Base-by-base conservation (phyloP, 2,329 filamentous ascomycete genomes). In the Ophiocordyceps camponoti-floridani region DNA sequence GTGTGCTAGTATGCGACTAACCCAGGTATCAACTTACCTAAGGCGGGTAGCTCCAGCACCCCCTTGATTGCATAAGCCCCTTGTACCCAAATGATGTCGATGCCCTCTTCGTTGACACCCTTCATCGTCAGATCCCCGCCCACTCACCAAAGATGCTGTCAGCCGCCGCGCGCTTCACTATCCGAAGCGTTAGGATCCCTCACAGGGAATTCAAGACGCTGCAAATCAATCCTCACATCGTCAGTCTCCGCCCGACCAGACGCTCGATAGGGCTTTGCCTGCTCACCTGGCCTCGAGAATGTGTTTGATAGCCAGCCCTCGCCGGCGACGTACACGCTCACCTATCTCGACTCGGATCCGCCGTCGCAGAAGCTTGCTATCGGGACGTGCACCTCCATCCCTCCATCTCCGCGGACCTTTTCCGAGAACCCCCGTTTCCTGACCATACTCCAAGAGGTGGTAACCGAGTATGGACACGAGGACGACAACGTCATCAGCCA, bases 331-430 rank as follows among this genome's bases (percentile, higher is more conserved):
- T 67, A 78, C 54, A 61, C 77, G 30, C 68, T 83, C 28, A 73
- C 73, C 40, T 73, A 75, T 49, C 73, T 82, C 47, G 66, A 74
- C 35, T 72, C 69, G 37, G 59, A 66, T 13, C 75, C 77, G 2
- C 77, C 77, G 0, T 70, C 63, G 4, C 56, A 63, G 6, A 56
- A 58, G 27, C 61, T 82, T 18, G 68, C 76, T 13, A 72, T 83
- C 47, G 79, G 79, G 43, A 73, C 67, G 2, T 72, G 75, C 0
- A 72, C 70, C 6, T 53, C 61, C 14, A 49, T 79, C n/a, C 77
- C 77, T 2, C 77, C 77, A 1, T 79, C 74, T 0, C 75, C 79
- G 4, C 60, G 64, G 37, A 70, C 73, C 19, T 79, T 83, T 53
- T 62, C 57, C 19, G 70, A 74, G 53, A 83, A 82, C 55, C 67